Evolutionary conservation across 1,284 basidiomycete species (phyloP).

Genomic region (Ganoderma lucidum): DNA sequence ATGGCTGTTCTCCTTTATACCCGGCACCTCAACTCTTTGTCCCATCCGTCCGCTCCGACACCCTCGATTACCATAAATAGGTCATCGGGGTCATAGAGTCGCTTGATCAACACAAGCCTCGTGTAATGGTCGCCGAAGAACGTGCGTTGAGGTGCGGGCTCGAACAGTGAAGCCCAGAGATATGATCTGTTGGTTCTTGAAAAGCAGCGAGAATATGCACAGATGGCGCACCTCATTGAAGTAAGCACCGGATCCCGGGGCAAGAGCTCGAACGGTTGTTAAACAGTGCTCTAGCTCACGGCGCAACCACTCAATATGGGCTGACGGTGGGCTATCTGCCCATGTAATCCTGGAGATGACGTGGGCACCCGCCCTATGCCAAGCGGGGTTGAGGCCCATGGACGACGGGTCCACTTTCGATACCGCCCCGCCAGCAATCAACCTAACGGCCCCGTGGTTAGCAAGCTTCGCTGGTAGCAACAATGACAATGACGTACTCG

Average conservation of each 20-base stretch:
- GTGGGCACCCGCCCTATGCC: conserved; percentile 48
- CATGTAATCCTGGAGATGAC: conserved; percentile 38
- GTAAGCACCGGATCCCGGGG: conserved; percentile 46
- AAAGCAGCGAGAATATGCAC: neutral
- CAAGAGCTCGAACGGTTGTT: conserved; percentile 30
- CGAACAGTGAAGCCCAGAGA: conserved; percentile 47
- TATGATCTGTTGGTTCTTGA: neutral
- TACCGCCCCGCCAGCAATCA: conserved; percentile 50
- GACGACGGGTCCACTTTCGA: conserved; percentile 44
- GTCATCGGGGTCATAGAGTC: conserved; percentile 49
- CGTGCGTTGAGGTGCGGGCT: conserved; percentile 46
- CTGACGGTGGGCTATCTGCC: conserved; percentile 40
- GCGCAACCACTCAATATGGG: conserved; percentile 33
- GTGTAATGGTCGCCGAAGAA: conserved; percentile 55
- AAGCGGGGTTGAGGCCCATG: conserved; percentile 52
- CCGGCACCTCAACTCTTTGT: conserved; percentile 34
- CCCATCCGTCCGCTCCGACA: conserved; percentile 52
- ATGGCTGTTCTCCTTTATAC: neutral
- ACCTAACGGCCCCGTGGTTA: conserved; percentile 33
- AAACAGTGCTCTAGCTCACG: conserved; percentile 31
- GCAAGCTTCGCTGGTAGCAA: neutral
- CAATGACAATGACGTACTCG: conserved; percentile 22
- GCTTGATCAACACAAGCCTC: conserved; percentile 49
- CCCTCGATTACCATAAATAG: conserved; percentile 53
- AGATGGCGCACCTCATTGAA: conserved; percentile 49